These are phyloP conservation scores for Penicillium robsamsonii DNA, from an alignment of 495 filamentous ascomycete genomes.

Conservation along the genomic window DNA sequence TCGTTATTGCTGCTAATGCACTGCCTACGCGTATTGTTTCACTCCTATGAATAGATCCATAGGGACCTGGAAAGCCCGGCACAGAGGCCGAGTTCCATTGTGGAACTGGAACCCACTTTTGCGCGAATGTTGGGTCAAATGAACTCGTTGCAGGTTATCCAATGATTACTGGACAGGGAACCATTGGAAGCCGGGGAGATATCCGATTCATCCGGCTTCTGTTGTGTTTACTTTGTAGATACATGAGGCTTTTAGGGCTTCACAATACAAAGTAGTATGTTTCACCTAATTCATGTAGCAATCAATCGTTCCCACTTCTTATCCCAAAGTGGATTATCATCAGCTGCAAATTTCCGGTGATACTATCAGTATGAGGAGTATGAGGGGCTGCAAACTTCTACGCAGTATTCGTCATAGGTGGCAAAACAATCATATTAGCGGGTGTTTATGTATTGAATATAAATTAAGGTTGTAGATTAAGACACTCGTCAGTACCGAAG, in stretches of 20 bases:
- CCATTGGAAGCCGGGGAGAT: background rate
- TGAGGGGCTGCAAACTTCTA: background rate
- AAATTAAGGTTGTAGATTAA: background rate
- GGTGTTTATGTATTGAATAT: background rate
- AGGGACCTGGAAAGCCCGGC: background rate
- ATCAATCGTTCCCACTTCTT: background rate
- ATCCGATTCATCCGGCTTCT: background rate
- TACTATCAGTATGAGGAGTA: background rate
- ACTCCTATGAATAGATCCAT: conserved; percentile 4
- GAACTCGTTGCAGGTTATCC: background rate
- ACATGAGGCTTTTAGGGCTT: background rate
- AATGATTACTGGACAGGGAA: background rate
- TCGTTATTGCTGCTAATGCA: conserved; percentile 3
- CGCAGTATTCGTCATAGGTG: background rate
- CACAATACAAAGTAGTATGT: background rate
- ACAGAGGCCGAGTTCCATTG: conserved; percentile 10
- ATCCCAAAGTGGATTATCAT: background rate
- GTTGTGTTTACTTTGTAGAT: background rate
- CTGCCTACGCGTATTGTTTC: background rate
- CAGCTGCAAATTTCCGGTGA: background rate
- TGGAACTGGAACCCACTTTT: conserved; percentile 1
- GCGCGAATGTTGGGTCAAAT: background rate
- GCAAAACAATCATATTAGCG: background rate
- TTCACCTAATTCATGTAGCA: background rate
- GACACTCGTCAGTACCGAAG: background rate